These are phyloP conservation scores for Wickerhamomyces strasburgensis DNA, from an alignment of 805 yeast species.

Conservation along the genomic window DNA sequence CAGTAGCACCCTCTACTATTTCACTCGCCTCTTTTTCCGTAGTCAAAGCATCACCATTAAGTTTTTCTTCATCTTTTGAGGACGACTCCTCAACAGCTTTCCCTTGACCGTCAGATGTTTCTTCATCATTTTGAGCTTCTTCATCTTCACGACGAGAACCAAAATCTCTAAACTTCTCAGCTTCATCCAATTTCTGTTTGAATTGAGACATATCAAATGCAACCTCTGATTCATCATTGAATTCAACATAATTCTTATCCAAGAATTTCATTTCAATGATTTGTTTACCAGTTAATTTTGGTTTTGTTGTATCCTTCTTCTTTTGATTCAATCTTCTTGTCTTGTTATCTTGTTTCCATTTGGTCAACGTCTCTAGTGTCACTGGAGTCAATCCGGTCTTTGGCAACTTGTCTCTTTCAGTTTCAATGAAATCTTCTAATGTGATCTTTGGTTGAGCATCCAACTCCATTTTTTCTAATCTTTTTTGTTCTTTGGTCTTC, in stretches of 20 bases:
- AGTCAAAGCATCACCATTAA: neutral
- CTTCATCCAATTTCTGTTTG: slow-evolving; percentile 32
- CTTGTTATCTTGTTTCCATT: slow-evolving; percentile 75
- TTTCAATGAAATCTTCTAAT: slow-evolving; percentile 90
- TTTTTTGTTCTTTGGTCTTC: slow-evolving; percentile 94
- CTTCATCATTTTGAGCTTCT: slow-evolving; percentile 27
- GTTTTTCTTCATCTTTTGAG: slow-evolving; percentile 1
- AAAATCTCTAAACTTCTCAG: slow-evolving; percentile 29
- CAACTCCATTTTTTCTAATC: slow-evolving; percentile 78
- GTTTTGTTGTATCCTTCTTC: slow-evolving; percentile 33
- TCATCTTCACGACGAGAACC: slow-evolving; percentile 39
- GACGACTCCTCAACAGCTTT: slow-evolving; percentile 4
- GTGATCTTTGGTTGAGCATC: slow-evolving; percentile 87
- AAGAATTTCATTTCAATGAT: slow-evolving; percentile 54
- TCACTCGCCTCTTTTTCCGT: too few relatives aligned
- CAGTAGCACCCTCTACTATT: neutral
- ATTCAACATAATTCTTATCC: slow-evolving; percentile 51
- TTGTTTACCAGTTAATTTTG: slow-evolving; percentile 61
- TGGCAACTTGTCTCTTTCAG: slow-evolving; percentile 84
- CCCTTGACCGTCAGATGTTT: slow-evolving; percentile 32
- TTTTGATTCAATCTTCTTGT: slow-evolving; percentile 47
- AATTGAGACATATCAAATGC: slow-evolving; percentile 41
- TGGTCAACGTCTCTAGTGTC: slow-evolving; percentile 69
- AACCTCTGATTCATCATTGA: slow-evolving; percentile 30
- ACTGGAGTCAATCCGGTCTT: slow-evolving; percentile 74